Base-by-base conservation (phyloP, 2,329 filamentous ascomycete species). In the Harringtonia aguacate region DNA sequence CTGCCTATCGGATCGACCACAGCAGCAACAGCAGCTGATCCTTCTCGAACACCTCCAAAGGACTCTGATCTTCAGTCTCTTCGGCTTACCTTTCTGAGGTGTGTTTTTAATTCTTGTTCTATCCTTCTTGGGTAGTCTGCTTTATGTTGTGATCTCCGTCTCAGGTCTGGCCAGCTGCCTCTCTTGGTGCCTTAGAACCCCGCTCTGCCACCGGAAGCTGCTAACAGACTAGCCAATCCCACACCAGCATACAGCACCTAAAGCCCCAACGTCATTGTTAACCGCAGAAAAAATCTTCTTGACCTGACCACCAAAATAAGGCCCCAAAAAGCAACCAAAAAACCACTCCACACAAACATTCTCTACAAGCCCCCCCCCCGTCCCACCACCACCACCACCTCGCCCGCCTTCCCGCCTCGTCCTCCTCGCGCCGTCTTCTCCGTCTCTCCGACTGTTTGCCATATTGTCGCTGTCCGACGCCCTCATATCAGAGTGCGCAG, bases 391-490 rank as follows among this genome's bases (percentile, higher is more conserved):
- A 47, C 51, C 46, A 48, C 47, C 44, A 44, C 41, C 50, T 49
- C 51, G 48, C 41, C 36, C n/a, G 27, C 46, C 48, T 27, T 27
- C 24, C 24, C 52, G 50, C 50, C 51, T 52, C 51, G 50, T 48
- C 46, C 50, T 54, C 36, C 48, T 51, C 51, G 52, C 48, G 50
- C 51, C 50, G 52, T 49, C 46, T 42, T 47, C 50, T 35, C 44
- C 48, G 40, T 51, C 45, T 49, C 57, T 58, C 57, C 55, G 53
- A 31, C 30, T 27, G 24, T 27, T 10, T 10, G 24, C 24, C 24
- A 27, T 27, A 6, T 10, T 27, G 24, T 27, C 24, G 24, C 24
- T 27, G 24, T 10, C 24, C 24, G 24, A 6, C 24, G 24, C 24
- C 24, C 10, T 27, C 24, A 7, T 10, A 7, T 10, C 24, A 6